These are phyloP conservation scores for Cornus controversa DNA, from an alignment of 148 eudicot species.

Conservation along the genomic window DNA sequence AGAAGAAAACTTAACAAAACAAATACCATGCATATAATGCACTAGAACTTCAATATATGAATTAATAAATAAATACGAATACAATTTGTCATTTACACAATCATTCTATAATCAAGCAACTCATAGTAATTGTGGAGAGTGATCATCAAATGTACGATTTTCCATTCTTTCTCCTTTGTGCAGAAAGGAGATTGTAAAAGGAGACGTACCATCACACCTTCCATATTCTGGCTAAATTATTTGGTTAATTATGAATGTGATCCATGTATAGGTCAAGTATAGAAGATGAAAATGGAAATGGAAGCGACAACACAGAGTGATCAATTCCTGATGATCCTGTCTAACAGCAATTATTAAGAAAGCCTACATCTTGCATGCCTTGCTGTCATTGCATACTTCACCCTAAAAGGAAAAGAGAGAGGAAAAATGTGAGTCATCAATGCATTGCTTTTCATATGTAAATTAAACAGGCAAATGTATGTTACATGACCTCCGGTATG, in stretches of 20 bases:
- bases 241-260: not conserved
- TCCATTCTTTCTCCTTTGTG: not conserved
- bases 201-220: not conserved
- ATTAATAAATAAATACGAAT: no score
- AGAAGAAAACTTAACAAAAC: no score
- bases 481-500: no score
- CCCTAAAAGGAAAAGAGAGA: conserved; percentile 32
- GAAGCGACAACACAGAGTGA: not conserved
- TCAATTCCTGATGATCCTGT: not conserved
- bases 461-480: not conserved
- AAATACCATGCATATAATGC: no score
- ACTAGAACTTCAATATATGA: no score
- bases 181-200: not conserved
- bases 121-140: not conserved
- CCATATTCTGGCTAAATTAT: not conserved
- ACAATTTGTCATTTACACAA: not conserved
- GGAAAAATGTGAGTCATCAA: not conserved
- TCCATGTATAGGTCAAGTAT: not conserved
- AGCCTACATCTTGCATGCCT: conserved; percentile 56
- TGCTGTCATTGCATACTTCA: conserved; percentile 58
- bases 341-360: not conserved
- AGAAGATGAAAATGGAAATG: not conserved
- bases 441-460: not conserved
- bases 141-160: not conserved
- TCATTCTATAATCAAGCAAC: not conserved